phyloP scores from a whole-genome alignment of 768 basidiomycete species.

The Psilocybe tampanensis region DNA sequence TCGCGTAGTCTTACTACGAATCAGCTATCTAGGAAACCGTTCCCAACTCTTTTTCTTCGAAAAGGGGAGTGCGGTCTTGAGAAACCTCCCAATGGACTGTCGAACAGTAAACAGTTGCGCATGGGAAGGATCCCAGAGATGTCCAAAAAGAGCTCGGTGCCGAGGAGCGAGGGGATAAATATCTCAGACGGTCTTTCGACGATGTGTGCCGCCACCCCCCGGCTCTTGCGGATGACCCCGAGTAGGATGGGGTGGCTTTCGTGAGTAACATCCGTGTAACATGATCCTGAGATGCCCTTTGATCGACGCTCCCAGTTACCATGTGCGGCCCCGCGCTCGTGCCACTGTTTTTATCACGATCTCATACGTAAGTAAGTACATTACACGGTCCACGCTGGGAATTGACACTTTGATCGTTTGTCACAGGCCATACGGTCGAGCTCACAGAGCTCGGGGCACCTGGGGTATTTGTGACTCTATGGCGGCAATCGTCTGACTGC shows the following conservation, averaged over 20 bases:
- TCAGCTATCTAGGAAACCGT: too few relatives aligned
- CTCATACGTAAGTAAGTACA: slow-evolving; percentile 1
- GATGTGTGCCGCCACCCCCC: slow-evolving; percentile 10
- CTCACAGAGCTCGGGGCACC: background rate
- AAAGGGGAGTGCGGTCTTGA: too few relatives aligned
- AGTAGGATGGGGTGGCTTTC: slow-evolving; percentile 8
- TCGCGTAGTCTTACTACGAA: too few relatives aligned
- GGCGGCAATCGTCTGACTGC: background rate
- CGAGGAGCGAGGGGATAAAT: slow-evolving; percentile 14
- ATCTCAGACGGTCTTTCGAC: too few relatives aligned
- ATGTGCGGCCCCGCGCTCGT: slow-evolving; percentile 12
- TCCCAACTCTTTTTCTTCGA: too few relatives aligned
- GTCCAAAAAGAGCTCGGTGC: slow-evolving; percentile 14
- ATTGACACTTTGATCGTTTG: slow-evolving; percentile 5
- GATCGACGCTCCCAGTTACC: slow-evolving; percentile 12
- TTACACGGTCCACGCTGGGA: too few relatives aligned
- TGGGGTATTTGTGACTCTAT: background rate
- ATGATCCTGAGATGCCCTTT: background rate
- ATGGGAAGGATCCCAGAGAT: too few relatives aligned
- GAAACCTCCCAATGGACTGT: too few relatives aligned
- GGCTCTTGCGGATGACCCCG: slow-evolving; percentile 14
- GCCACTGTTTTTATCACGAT: slow-evolving; percentile 8
- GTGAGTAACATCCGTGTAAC: too few relatives aligned
- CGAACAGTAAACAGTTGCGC: too few relatives aligned
- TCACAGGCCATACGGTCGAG: background rate